Evolutionary conservation across 768 basidiomycete genomes (phyloP).

Genomic region (Termitomyces sp.): DNA sequence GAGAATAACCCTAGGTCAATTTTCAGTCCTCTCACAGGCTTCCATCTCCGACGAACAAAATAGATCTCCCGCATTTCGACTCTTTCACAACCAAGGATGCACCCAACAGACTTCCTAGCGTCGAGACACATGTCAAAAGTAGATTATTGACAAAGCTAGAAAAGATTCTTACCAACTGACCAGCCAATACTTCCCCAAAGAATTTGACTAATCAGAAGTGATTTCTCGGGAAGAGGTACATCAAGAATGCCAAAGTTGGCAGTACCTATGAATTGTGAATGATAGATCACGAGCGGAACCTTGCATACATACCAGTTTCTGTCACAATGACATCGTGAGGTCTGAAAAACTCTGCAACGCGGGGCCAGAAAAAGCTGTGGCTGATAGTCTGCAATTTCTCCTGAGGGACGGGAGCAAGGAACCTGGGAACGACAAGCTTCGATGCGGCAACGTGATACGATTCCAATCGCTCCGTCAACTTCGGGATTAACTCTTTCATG

Average conservation of each 20-base stretch:
- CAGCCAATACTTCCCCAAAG: slow-evolving; percentile 94
- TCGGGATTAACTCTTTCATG: slow-evolving; percentile 75
- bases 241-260: slow-evolving; percentile 84
- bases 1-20: neutral
- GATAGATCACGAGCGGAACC: too few relatives aligned
- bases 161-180: slow-evolving; percentile 54
- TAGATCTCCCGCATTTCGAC: slow-evolving; percentile 53
- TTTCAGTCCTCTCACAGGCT: slow-evolving; percentile 49
- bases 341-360: slow-evolving; percentile 65
- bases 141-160: neutral
- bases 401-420: slow-evolving; percentile 39
- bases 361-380: slow-evolving; percentile 84
- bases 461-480: slow-evolving; percentile 53
- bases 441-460: slow-evolving; percentile 33
- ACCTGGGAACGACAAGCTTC: slow-evolving; percentile 42
- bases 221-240: slow-evolving; percentile 67
- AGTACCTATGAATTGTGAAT: slow-evolving; percentile 40
- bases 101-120: slow-evolving; percentile 61
- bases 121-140: neutral
- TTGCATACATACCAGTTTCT: slow-evolving; percentile 62
- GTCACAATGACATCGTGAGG: slow-evolving; percentile 74
- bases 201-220: slow-evolving; percentile 68
- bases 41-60: slow-evolving; percentile 85
- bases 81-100: slow-evolving; percentile 79
- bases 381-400: slow-evolving; percentile 53